Conservation (phyloP, 257 asterid species). For the Euphrasia confusa region DNA sequence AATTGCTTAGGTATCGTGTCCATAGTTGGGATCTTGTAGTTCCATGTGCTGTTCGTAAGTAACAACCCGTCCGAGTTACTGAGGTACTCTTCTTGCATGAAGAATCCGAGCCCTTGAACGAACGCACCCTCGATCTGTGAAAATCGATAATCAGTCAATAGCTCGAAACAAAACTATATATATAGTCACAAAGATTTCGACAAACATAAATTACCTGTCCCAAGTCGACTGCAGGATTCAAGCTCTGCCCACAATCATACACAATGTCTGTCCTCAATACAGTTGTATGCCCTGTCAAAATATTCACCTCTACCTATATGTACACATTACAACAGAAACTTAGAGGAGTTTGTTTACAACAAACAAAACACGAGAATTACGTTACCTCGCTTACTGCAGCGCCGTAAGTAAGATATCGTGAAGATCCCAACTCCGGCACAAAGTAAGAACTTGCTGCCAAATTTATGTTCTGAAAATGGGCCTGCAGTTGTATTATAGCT, state of each 20-base stretch:
- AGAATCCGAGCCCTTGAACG: slow-evolving; percentile 73
- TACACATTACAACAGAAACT: not conserved
- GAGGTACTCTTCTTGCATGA: slow-evolving; percentile 66
- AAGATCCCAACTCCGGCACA: slow-evolving; percentile 43
- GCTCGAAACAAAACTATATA: not conserved
- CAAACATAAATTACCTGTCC: slow-evolving; percentile 51
- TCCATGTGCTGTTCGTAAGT: slow-evolving; percentile 61
- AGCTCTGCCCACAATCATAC: slow-evolving; percentile 81
- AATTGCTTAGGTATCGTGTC: slow-evolving; percentile 61
- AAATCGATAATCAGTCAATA: not conserved
- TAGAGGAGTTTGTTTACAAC: not conserved
- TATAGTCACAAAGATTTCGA: not conserved
- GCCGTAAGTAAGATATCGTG: slow-evolving; percentile 52
- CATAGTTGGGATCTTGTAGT: slow-evolving; percentile 66
- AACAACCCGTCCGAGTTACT: slow-evolving; percentile 48
- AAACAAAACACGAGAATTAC: not conserved
- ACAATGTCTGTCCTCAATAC: slow-evolving; percentile 52
- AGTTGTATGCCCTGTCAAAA: slow-evolving; percentile 55
- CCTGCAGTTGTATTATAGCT: slow-evolving; percentile 49
- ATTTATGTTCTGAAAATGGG: slow-evolving; percentile 37
- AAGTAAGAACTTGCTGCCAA: slow-evolving; percentile 50
- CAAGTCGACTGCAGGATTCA: slow-evolving; percentile 76
- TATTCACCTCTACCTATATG: slow-evolving; percentile 54
- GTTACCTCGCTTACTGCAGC: slow-evolving; percentile 71
- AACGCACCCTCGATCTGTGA: slow-evolving; percentile 74